These are phyloP conservation scores for Heliosperma pusillum DNA, from an alignment of 148 eudicot species.

Conservation along the genomic window DNA sequence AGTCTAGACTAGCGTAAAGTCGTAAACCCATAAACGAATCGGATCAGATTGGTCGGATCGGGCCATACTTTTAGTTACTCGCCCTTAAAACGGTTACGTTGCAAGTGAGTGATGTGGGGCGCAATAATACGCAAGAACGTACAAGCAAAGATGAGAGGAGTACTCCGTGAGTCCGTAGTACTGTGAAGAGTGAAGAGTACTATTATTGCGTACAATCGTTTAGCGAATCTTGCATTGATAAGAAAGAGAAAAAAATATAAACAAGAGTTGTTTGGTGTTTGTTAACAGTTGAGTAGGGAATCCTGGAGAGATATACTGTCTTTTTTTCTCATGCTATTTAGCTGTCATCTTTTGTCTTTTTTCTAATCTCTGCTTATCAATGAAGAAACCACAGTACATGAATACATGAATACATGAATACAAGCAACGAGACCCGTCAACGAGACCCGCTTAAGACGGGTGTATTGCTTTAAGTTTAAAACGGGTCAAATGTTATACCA, in stretches of 20 bases:
- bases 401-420: too few relatives aligned
- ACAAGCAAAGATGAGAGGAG: neutral
- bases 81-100: too few relatives aligned
- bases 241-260: neutral
- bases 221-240: neutral
- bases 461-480: too few relatives aligned
- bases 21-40: too few relatives aligned
- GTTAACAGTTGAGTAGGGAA: neutral
- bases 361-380: neutral
- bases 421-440: too few relatives aligned
- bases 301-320: neutral
- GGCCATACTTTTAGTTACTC: too few relatives aligned
- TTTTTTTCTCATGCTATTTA: neutral
- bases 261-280: neutral
- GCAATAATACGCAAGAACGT: neutral
- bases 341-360: neutral
- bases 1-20: too few relatives aligned
- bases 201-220: neutral
- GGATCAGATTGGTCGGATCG: too few relatives aligned
- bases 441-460: too few relatives aligned
- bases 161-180: neutral
- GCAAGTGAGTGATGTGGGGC: neutral
- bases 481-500: too few relatives aligned
- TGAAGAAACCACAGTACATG: too few relatives aligned
- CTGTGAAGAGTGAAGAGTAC: neutral